Evolutionary conservation across 1,284 basidiomycete genomes (phyloP).

Genomic region (Vanrija sp.): DNA sequence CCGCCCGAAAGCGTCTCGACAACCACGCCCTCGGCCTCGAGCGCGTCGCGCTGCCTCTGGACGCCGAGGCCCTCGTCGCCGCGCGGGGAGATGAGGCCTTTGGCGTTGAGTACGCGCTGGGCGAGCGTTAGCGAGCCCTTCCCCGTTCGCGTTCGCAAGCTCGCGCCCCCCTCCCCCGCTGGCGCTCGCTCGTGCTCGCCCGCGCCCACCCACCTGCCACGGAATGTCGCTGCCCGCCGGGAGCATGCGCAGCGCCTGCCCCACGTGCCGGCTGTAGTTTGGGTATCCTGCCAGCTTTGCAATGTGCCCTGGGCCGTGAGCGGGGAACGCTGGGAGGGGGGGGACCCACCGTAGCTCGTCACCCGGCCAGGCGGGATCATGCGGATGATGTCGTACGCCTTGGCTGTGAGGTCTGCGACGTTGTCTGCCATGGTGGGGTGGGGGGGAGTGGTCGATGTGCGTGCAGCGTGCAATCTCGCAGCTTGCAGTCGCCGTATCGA

Average conservation of each 20-base stretch:
- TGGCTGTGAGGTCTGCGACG: constrained; percentile 40
- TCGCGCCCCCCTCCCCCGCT: no score
- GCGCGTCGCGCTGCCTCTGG: constrained; percentile 59
- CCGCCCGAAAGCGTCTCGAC: constrained; percentile 51
- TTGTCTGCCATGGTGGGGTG: constrained; percentile 21
- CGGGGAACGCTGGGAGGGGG: background rate
- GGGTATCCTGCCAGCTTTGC: constrained; percentile 80
- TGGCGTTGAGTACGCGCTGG: constrained; percentile 44
- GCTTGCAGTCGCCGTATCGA: background rate
- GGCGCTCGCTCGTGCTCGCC: no score
- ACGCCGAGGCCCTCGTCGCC: constrained; percentile 70
- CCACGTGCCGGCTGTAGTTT: constrained; percentile 70
- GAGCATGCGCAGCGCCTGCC: constrained; percentile 54
- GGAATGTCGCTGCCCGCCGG: constrained; percentile 33
- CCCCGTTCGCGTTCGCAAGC: no score
- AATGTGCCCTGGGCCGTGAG: constrained; percentile 58
- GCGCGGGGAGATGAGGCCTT: constrained; percentile 64
- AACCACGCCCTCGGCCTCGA: constrained; percentile 68
- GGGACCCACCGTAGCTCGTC: constrained; percentile 41
- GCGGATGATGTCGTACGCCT: constrained; percentile 41
- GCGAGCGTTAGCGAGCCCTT: background rate
- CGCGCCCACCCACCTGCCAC: constrained; percentile 54
- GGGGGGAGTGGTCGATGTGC: no score
- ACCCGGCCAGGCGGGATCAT: constrained; percentile 38
- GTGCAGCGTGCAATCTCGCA: no score